A percentile compares a stretch with the other conserved stretches of the same genome.
These are phyloP conservation scores for Hamamelis virginiana DNA, from an alignment of 164 flowering plant genomes.

Conservation along the genomic window DNA sequence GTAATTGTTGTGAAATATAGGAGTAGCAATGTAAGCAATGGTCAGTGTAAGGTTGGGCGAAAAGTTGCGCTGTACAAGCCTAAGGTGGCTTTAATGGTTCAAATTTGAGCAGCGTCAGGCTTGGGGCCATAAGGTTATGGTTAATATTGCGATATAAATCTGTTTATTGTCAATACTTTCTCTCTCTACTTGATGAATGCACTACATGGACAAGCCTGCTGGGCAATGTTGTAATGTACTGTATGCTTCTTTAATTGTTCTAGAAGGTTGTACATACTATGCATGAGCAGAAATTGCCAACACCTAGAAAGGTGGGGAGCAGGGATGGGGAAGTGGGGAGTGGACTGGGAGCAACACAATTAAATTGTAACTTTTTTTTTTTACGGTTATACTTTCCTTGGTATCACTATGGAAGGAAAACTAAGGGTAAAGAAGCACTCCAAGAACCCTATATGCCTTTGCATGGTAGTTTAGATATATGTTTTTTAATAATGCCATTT, in stretches of 20 bases:
- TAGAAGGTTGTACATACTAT: background rate
- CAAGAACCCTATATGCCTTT: background rate
- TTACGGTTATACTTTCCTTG: background rate
- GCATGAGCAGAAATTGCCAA: too few species aligned
- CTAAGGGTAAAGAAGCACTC: background rate
- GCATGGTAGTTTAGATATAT: background rate
- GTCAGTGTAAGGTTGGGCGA: too few species aligned
- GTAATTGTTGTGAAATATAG: background rate
- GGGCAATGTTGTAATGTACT: background rate
- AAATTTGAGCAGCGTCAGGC: background rate
- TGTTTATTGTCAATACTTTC: background rate
- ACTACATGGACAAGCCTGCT: background rate
- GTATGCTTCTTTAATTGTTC: background rate
- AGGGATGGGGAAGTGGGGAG: background rate
- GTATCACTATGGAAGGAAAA: background rate
- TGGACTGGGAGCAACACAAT: background rate
- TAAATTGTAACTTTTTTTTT: background rate
- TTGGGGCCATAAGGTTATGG: background rate
- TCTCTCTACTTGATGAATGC: background rate
- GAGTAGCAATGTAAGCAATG: too few species aligned
- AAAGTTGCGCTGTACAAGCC: too few species aligned
- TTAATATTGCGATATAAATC: background rate
- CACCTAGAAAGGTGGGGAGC: background rate
- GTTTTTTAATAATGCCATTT: constrained; percentile 1
- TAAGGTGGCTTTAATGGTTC: too few species aligned